These are phyloP conservation scores for Pueraria montana DNA, from an alignment of 306 rosid species.

Conservation along the genomic window DNA sequence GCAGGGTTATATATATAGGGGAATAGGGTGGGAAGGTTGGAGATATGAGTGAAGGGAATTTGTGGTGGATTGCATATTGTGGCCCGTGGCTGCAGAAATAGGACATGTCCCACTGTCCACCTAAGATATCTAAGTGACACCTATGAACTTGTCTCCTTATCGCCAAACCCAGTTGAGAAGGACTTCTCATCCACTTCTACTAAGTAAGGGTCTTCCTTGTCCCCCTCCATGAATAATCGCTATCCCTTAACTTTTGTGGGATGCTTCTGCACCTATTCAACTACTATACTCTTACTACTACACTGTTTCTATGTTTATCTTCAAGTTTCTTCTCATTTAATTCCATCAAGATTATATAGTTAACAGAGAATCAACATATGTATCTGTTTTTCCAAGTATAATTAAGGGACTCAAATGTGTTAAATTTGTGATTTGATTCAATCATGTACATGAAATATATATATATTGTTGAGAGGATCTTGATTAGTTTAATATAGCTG, in stretches of 20 bases:
- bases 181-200: slow-evolving; percentile 61
- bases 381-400: not conserved
- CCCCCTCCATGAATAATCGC: slow-evolving; percentile 23
- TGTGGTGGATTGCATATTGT: slow-evolving; percentile 63
- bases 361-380: not conserved
- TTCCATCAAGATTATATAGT: not conserved
- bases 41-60: slow-evolving; percentile 54
- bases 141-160: slow-evolving; percentile 55
- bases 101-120: slow-evolving; percentile 50
- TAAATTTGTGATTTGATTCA: not conserved
- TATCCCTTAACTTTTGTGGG: slow-evolving; percentile 5
- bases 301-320: not conserved
- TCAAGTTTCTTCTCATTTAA: not conserved
- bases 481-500: not conserved
- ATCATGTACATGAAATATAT: not conserved
- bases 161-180: slow-evolving; percentile 52
- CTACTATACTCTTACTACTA: not conserved
- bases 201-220: slow-evolving; percentile 43
- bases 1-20: not conserved
- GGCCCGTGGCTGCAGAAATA: slow-evolving; percentile 54
- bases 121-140: slow-evolving; percentile 51
- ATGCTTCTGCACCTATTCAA: slow-evolving; percentile 22
- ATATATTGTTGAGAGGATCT: not conserved
- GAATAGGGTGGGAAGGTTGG: not conserved
- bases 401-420: not conserved